Base-by-base conservation (phyloP, 2,329 filamentous ascomycete species). In the Colletotrichum falcatum region DNA sequence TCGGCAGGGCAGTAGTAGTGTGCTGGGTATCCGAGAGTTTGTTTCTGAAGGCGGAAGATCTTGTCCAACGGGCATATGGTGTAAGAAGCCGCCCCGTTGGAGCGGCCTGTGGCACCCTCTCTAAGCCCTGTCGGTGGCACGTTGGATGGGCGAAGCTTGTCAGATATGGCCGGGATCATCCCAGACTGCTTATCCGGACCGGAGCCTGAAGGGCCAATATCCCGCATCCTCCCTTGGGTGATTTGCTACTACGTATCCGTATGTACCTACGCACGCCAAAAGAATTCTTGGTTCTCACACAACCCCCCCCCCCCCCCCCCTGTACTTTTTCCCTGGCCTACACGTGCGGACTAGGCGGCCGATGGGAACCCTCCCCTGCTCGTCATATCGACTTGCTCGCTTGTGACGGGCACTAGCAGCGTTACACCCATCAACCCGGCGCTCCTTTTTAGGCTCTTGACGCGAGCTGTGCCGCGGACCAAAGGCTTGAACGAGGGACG, bases 311-410 rank as follows among this genome's bases (percentile, higher is more conserved):
- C n/a, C n/a, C n/a, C n/a, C n/a, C n/a, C n/a, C n/a, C n/a, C n/a
- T 70, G 64, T 33, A 37, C 5, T 33, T 39, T 26, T 28, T 42
- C 39, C 39, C 30, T 58, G 28, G 51, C 18, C 51, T 55, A 67
- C 68, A 70, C 68, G 68, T 68, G 68, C 68, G 58, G 68, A 59
- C 30, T 33, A 33, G 54, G 58, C 30, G 68, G 53, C 68, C 59
- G 58, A 44, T 37, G 44, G 2, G 2, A 16, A n/a, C 51, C 42
- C 42, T 6, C 55, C 44, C 28, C 48, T n/a, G 39, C 12, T 42
- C 56, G 48, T 55, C 63, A 58, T 53, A 14, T 54, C 30, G n/a
- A 9, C 54, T 30, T 26, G 30, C 53, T 59, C 59, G 37, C 67
- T 51, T 37, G 39, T 28, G 53, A 37, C 12, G 18, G 18, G 33